These are phyloP conservation scores for Mycena maculata DNA, from an alignment of 768 basidiomycete genomes.

Conservation along the genomic window DNA sequence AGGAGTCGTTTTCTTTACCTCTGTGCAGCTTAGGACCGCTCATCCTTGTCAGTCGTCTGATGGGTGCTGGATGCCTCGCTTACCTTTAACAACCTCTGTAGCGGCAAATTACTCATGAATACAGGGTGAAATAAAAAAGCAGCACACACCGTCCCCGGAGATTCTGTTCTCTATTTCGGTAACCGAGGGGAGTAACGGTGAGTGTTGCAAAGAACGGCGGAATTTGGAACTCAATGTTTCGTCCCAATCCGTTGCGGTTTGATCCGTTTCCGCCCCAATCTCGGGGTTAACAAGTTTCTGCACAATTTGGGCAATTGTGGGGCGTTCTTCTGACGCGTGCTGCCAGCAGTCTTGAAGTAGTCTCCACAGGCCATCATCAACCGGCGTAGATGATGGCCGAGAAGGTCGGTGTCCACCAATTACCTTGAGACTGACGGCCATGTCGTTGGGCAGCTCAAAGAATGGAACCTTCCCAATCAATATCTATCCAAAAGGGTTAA, in stretches of 20 bases:
- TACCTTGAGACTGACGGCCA: background rate
- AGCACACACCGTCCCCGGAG: background rate
- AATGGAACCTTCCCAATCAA: background rate
- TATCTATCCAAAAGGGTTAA: too few species aligned
- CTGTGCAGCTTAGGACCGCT: too few species aligned
- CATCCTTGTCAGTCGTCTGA: too few species aligned
- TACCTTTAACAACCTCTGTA: too few species aligned
- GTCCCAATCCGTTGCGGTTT: background rate
- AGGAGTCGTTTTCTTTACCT: too few species aligned
- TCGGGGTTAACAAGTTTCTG: background rate
- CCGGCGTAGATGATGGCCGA: background rate
- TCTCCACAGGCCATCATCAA: background rate
- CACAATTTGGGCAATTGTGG: background rate
- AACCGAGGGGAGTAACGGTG: background rate
- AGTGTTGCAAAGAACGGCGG: background rate
- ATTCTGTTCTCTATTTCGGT: background rate
- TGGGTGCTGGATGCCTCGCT: too few species aligned
- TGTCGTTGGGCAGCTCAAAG: background rate
- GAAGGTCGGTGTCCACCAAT: background rate
- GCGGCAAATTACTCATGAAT: too few species aligned
- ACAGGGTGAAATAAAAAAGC: too few species aligned
- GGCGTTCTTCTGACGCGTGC: background rate
- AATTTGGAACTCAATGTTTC: background rate
- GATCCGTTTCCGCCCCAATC: background rate
- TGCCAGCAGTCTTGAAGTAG: conserved; percentile 1